These are phyloP conservation scores for Ambrosia hybrid DNA, from an alignment of 140 eudicot genomes.

Conservation along the genomic window DNA sequence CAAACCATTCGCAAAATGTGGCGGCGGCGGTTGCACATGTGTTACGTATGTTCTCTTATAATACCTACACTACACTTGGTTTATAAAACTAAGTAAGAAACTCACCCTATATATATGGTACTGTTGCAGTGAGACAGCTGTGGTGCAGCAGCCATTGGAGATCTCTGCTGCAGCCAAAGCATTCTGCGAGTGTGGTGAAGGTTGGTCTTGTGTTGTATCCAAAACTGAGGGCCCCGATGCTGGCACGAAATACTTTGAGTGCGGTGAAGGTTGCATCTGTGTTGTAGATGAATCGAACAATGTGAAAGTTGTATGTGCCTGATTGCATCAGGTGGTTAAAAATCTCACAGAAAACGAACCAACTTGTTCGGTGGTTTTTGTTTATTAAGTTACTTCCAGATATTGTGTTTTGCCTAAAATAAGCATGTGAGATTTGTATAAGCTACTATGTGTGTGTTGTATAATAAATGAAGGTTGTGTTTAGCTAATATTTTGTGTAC, in stretches of 20 bases:
- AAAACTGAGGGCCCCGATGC: no score
- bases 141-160: constrained; percentile 31
- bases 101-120: neutral
- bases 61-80: neutral
- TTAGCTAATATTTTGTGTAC: neutral
- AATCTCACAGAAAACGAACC: neutral
- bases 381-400: neutral
- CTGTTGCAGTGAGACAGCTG: constrained; percentile 22
- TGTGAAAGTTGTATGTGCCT: constrained; percentile 32
- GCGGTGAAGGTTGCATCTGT: constrained; percentile 48
- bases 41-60: constrained; percentile 22
- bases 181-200: constrained; percentile 19
- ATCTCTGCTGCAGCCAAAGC: constrained; percentile 22
- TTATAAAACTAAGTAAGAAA: no score
- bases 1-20: constrained; percentile 33
- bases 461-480: constrained; percentile 6
- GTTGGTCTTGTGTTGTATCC: constrained; percentile 43
- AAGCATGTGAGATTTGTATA: constrained; percentile 14
- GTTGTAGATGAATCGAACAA: constrained; percentile 41
- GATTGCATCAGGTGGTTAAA: constrained; percentile 12
- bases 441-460: neutral
- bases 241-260: constrained; percentile 40
- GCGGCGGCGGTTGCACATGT: constrained; percentile 42
- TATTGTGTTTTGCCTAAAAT: constrained; percentile 21
- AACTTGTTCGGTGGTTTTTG: neutral